phyloP scores from a whole-genome alignment of 2,329 filamentous ascomycete genomes.

The Thermoascus crustaceus region DNA sequence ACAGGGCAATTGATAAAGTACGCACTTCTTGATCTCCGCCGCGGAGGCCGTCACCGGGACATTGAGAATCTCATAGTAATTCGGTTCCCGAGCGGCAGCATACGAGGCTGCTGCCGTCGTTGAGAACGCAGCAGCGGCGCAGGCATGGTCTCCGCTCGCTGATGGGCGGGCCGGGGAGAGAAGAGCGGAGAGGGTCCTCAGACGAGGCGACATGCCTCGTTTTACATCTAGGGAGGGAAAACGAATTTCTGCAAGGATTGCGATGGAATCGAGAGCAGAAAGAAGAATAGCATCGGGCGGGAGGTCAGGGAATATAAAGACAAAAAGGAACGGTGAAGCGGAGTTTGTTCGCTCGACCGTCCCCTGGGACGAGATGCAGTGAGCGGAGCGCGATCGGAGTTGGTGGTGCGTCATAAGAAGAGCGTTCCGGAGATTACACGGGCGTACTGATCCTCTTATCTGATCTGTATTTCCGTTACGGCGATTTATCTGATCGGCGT shows the following conservation, averaged over 20 bases:
- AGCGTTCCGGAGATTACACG: constrained; percentile 1
- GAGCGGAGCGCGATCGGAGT: too few species aligned
- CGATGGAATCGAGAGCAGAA: too few species aligned
- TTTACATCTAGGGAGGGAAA: constrained; percentile 1
- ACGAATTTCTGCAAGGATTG: too few species aligned
- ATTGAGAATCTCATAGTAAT: constrained; percentile 76
- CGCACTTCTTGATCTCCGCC: constrained; percentile 75
- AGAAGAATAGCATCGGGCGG: too few species aligned
- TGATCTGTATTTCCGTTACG: constrained; percentile 1
- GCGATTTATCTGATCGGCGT: neutral
- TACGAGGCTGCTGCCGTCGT: constrained; percentile 4
- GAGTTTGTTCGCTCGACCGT: too few species aligned
- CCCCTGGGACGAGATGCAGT: too few species aligned
- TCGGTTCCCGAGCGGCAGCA: constrained; percentile 35
- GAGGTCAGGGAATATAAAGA: too few species aligned
- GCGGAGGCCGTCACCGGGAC: constrained; percentile 61
- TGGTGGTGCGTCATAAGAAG: neutral
- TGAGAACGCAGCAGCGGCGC: constrained; percentile 9
- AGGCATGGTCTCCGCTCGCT: neutral
- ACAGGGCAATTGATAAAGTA: constrained; percentile 2
- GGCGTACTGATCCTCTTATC: neutral
- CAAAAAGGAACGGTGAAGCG: too few species aligned
- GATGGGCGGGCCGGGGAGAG: constrained; percentile 2
- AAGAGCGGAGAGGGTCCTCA: constrained; percentile 9
- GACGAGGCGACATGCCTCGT: constrained; percentile 11